Evolutionary conservation across 495 filamentous ascomycete species (phyloP).

Genomic region (Tricharina praecox): DNA sequence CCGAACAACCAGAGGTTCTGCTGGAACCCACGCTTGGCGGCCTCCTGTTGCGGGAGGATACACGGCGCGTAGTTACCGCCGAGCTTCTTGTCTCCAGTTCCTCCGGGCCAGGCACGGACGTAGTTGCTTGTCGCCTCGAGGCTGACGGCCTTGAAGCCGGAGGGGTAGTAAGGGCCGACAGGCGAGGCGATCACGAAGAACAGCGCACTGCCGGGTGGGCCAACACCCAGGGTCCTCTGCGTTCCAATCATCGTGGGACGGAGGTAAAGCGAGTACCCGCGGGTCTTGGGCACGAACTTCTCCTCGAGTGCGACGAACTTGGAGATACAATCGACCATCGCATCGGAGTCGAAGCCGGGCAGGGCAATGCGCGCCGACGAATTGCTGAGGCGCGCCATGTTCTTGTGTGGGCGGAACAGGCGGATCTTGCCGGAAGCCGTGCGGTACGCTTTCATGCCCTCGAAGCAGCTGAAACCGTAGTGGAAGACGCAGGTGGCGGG

Average conservation of each 20-base stretch:
- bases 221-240: constrained; percentile 79
- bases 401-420: constrained; percentile 88
- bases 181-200: constrained; percentile 91
- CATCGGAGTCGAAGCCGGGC: constrained; percentile 56
- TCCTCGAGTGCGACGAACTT: constrained; percentile 63
- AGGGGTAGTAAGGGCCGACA: constrained; percentile 94
- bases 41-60: constrained; percentile 80
- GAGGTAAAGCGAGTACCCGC: constrained; percentile 85
- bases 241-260: constrained; percentile 95
- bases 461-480: constrained; percentile 94
- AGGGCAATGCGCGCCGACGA: constrained; percentile 80
- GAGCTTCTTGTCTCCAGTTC: constrained; percentile 92
- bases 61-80: constrained; percentile 97
- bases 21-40: constrained; percentile 77
- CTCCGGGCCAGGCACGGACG: constrained; percentile 92
- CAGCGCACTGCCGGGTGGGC: constrained; percentile 74
- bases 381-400: constrained; percentile 85
- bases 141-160: constrained; percentile 89
- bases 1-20: constrained; percentile 97
- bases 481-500: constrained; percentile 95
- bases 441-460: constrained; percentile 93
- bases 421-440: constrained; percentile 44
- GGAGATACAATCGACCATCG: constrained; percentile 62
- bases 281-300: constrained; percentile 67
- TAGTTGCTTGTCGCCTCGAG: constrained; percentile 88